Base-by-base conservation (phyloP, 148 eudicot genomes). In the Rhododendron griersonianum region DNA sequence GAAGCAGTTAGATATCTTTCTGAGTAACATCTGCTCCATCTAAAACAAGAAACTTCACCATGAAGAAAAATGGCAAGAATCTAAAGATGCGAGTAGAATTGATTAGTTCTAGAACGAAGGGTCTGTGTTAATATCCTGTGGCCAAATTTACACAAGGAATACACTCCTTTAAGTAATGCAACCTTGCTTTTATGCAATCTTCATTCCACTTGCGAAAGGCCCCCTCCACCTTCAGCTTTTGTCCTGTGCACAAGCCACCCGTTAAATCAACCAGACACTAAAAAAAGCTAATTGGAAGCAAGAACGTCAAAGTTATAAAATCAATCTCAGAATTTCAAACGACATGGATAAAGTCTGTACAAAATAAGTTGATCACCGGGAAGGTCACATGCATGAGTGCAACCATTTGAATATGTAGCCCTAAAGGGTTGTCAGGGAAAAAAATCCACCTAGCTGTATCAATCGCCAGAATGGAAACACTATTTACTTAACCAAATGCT, bases 161-260 rank as follows among this genome's bases (percentile, higher is more conserved):
- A 80, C 35, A 28, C 9, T 57, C 35, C 57, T 53, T 23, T 7
- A 21, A 16, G 35, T 69, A 33, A 77, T 25, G 77, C 61, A 65
- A 8, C 61, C 25, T 53, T 75, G 86, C 39, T 59, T 25, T 5
- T 19, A 33, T 4, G 28, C 76, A 23, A 73, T 57, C 51, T 73
- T 86, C 85, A 86, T 82, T 75, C 84, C 25, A 86, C 85, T 13
- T 75, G 88, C 13, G 88, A 86, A 48, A 86, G 73, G 16, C 88
- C 88, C 16, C 85, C 85, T 74, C 88, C 85, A 59, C 74, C 53
- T 48, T 86, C 85, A 44, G 88, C 88, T 45, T 21, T 76, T 39
- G 88, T 86, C 88, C 88, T 82, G 85, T 44, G 63, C 19, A 57
- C 3, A 71, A 67, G 41, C 44, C 50, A 59, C 30, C 19, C 18